Conservation (phyloP, 768 basidiomycete genomes). For the Pisolithus albus region DNA sequence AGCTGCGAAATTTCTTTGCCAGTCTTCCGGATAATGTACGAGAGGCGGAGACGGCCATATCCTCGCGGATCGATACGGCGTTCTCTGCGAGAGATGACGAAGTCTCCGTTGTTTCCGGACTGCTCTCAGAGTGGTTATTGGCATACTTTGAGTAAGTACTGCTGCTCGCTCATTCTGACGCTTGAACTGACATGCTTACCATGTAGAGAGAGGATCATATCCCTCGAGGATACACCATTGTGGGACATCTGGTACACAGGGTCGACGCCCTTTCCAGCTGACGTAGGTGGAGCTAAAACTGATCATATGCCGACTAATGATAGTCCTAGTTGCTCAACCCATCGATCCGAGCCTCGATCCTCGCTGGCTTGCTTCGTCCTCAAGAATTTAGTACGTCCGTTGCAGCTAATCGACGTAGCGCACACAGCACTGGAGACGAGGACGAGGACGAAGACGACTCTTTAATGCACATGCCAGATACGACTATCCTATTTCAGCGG, state of each 20-base stretch:
- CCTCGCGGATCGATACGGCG: constrained; percentile 20
- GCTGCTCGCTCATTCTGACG: not conserved
- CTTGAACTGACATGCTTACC: not conserved
- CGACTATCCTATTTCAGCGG: constrained; percentile 66
- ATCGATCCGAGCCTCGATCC: constrained; percentile 51
- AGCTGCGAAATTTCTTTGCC: constrained; percentile 34
- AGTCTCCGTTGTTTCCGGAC: constrained; percentile 15
- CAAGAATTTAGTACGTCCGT: constrained; percentile 33
- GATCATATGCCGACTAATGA: not conserved
- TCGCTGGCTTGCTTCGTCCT: constrained; percentile 57
- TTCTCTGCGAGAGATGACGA: constrained; percentile 9
- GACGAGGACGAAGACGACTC: constrained; percentile 20
- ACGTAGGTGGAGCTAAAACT: constrained; percentile 36
- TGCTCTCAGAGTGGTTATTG: constrained; percentile 44
- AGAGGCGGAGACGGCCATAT: constrained; percentile 27
- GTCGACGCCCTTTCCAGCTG: constrained; percentile 53
- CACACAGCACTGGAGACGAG: constrained; percentile 2
- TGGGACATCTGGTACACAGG: constrained; percentile 78
- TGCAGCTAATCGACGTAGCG: not conserved
- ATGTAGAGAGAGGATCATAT: constrained; percentile 35
- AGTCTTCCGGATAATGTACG: constrained; percentile 27
- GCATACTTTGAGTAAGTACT: constrained; percentile 42
- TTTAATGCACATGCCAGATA: constrained; percentile 60
- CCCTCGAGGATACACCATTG: constrained; percentile 45
- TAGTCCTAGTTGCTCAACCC: constrained; percentile 57